Base-by-base conservation (phyloP, 768 basidiomycete genomes). In the Phallus indusiatus region DNA sequence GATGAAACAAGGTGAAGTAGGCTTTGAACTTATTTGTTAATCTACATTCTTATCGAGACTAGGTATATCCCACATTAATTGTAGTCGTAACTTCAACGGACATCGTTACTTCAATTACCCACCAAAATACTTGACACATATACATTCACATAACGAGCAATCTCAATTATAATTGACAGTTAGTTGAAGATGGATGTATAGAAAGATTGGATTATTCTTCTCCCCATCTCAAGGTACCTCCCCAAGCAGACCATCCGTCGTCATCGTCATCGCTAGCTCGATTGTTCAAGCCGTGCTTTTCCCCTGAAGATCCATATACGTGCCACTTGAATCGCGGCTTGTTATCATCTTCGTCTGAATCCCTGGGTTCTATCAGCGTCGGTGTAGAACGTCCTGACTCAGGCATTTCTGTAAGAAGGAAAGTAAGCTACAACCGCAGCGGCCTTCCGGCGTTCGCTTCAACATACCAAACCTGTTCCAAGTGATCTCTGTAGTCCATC, bases 381-480 rank as follows among this genome's bases (percentile, higher is more conserved):
- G 42, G 42, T 42, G 42, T 14, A 14, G 42, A 42, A 42, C n/a
- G 42, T 42, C 12, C 42, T 14, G 12, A 4, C n/a, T 42, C 42
- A 42, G 42, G 42, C 12, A 42, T 4, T 10, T 42, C 42, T 42
- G 42, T n/a, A 42, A 10, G 4, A 42, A 42, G n/a, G n/a, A 42
- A 42, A 3, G 42, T 14, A 42, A 42, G n/a, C 42, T 2, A n/a
- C 4, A 42, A 42, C 12, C 42, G n/a, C 42, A n/a, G n/a, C n/a
- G n/a, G n/a, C n/a, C n/a, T n/a, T n/a, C n/a, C n/a, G n/a, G n/a
- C n/a, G n/a, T n/a, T n/a, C n/a, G n/a, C n/a, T 10, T 10, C 14
- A 42, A 14, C 42, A 42, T 36, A 59, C 57, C 57, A 36, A 35
- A 53, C 4, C 22, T 12, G n/a, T 59, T 59, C 57, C 57, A 59